Evolutionary conservation across 2,329 filamentous ascomycete species (phyloP).

Genomic region (Seiridium cupressi): DNA sequence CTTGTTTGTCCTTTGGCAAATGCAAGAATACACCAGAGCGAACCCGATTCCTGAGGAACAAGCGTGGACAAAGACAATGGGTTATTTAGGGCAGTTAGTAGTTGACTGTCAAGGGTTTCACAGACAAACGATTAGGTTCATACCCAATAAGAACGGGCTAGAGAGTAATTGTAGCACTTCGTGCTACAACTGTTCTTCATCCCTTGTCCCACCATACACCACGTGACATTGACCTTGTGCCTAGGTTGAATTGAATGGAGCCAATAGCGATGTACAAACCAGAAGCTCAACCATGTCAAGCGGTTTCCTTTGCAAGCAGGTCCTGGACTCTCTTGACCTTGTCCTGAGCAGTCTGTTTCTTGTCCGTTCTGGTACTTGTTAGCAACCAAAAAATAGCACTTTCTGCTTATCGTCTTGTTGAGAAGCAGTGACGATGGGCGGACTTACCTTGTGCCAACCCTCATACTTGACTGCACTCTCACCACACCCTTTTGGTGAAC

Average conservation of each 20-base stretch:
- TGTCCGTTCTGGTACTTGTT: conserved; percentile 66
- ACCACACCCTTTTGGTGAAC: conserved; percentile 76
- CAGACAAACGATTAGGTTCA: too few relatives aligned
- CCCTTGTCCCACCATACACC: too few relatives aligned
- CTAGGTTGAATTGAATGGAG: not conserved
- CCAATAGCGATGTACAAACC: not conserved
- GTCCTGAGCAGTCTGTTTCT: conserved; percentile 76
- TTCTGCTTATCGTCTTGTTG: not conserved
- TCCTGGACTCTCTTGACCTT: conserved; percentile 67
- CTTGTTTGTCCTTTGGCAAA: too few relatives aligned
- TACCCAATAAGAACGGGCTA: too few relatives aligned
- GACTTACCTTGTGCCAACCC: conserved; percentile 73
- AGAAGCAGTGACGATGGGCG: not conserved
- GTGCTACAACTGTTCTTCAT: too few relatives aligned
- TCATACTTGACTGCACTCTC: conserved; percentile 84
- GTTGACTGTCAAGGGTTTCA: too few relatives aligned
- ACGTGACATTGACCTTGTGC: not conserved
- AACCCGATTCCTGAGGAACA: too few relatives aligned
- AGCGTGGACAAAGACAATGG: too few relatives aligned
- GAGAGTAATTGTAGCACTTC: too few relatives aligned
- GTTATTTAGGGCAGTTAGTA: too few relatives aligned
- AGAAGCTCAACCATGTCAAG: not conserved
- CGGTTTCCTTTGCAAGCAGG: conserved; percentile 35
- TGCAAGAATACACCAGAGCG: too few relatives aligned
- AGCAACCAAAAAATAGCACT: not conserved